Conservation (phyloP, 352 stramenopile species). For the Pythium chondricola region DNA sequence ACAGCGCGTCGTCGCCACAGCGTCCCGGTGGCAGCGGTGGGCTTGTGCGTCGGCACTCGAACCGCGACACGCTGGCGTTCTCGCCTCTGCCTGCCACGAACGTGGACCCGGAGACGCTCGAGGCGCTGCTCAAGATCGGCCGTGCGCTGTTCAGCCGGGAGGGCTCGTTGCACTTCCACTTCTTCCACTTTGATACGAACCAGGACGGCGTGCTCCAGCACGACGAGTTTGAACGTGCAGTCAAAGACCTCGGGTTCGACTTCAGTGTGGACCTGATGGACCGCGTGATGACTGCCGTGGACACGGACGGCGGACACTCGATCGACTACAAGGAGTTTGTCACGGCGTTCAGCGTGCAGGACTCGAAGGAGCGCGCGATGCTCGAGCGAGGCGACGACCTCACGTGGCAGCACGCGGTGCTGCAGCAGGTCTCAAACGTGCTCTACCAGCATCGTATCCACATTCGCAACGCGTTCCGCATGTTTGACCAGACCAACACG, state of each 20-base stretch:
- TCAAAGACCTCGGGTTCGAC: slow-evolving; percentile 57
- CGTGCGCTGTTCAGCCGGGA: slow-evolving; percentile 68
- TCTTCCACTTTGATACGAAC: slow-evolving; percentile 81
- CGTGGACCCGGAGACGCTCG: slow-evolving; percentile 79
- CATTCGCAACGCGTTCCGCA: slow-evolving; percentile 88
- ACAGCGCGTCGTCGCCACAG: slow-evolving; percentile 9
- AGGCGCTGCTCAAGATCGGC: slow-evolving; percentile 68
- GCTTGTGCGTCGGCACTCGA: slow-evolving; percentile 51
- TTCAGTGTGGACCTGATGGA: slow-evolving; percentile 52
- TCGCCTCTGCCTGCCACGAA: slow-evolving; percentile 43
- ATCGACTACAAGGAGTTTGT: slow-evolving; percentile 93
- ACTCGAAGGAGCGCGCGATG: slow-evolving; percentile 54
- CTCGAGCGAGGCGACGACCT: slow-evolving; percentile 47
- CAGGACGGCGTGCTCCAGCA: slow-evolving; percentile 74
- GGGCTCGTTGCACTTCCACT: slow-evolving; percentile 78
- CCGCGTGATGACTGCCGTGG: slow-evolving; percentile 80
- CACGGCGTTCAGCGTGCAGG: slow-evolving; percentile 83
- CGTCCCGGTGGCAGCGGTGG: slow-evolving; percentile 15
- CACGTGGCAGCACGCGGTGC: slow-evolving; percentile 89
- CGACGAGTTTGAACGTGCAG: slow-evolving; percentile 69
- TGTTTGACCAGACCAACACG: slow-evolving; percentile 87
- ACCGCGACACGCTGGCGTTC: slow-evolving; percentile 54
- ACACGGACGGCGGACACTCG: slow-evolving; percentile 82
- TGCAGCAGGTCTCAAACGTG: slow-evolving; percentile 92
- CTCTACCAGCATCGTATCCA: slow-evolving; percentile 93